Base-by-base conservation (phyloP, 345 rosid genomes). In the Camelina neglecta region DNA sequence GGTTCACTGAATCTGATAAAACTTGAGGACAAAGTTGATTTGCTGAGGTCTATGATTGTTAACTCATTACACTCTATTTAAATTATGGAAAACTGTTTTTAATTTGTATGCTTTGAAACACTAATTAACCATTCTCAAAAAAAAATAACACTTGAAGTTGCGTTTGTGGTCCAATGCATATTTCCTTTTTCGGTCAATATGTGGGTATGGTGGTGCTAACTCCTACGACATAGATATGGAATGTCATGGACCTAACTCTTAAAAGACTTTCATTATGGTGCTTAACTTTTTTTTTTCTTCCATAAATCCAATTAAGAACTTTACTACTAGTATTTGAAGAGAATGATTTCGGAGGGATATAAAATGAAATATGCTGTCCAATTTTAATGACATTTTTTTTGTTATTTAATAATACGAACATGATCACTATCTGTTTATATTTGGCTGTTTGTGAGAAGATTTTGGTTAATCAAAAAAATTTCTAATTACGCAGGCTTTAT, bases 1-100 rank as follows among this genome's bases (percentile, higher is more conserved):
- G 81, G 81, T 78, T 72, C 81, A 78, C 0, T 78, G 81, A 71
- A 78, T 60, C 81, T 59, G 41, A 50, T 39, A 65, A 29, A 38
- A 49, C 29, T 48, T 62, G 5, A n/a, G 4, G 11, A 20, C 21
- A 53, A 69, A 11, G 59, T 69, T 70, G 36, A 9, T 70, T 69
- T 69, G 71, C 53, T 36, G 16, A 31, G 20, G 62, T 31, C 41
- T 7, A 35, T 55, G 18, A 18, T 18, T 18, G 55, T 58, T 60
- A 35, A 20, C 41, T 45, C 71, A 69, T 75, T 26, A 29, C 11
- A 26, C 54, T 36, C 35, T 7, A 18, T 55, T 55, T 35, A 4
- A 54, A 59, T 49, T 31, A 42, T 8, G 5, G 21, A 15, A 70
- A 39, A n/a, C 42, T 69, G 44, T 61, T 61, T 8, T 23, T 11